Conservation (phyloP, 225 moss, liverwort and hornwort species). For the Pseudisothecium myosuroides region DNA sequence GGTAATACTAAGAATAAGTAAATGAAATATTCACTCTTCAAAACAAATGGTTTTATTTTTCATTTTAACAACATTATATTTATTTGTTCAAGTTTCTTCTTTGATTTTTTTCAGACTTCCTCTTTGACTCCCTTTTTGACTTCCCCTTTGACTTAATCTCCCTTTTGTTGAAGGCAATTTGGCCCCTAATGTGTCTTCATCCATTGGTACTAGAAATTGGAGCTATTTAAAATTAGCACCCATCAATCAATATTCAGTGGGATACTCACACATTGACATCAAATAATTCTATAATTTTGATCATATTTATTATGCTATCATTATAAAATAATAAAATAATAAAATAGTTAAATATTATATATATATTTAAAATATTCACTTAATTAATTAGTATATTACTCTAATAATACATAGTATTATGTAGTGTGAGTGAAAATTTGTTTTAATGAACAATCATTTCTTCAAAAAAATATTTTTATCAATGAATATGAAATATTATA, state of each 20-base stretch:
- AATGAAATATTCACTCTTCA: neutral
- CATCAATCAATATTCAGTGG: neutral
- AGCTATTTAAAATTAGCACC: neutral
- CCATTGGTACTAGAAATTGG: conserved; percentile 10
- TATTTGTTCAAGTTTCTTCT: neutral
- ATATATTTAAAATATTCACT: neutral
- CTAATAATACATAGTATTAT: neutral
- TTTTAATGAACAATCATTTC: neutral
- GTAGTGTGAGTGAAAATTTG: neutral
- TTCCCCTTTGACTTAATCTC: neutral
- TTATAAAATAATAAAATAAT: neutral
- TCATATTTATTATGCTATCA: neutral
- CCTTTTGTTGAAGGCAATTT: neutral
- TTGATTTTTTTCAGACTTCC: neutral
- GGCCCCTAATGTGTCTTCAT: neutral
- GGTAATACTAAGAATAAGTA: neutral
- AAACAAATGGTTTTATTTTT: too few species aligned
- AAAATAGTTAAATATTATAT: too few species aligned
- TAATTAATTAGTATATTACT: too few species aligned
- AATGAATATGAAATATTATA: neutral
- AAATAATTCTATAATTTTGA: neutral
- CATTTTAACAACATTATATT: neutral
- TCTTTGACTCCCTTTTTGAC: neutral
- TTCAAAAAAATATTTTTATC: too few species aligned
- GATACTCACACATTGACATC: neutral